Evolutionary conservation across 2,329 filamentous ascomycete genomes (phyloP).

Genomic region (Moelleriella libera): DNA sequence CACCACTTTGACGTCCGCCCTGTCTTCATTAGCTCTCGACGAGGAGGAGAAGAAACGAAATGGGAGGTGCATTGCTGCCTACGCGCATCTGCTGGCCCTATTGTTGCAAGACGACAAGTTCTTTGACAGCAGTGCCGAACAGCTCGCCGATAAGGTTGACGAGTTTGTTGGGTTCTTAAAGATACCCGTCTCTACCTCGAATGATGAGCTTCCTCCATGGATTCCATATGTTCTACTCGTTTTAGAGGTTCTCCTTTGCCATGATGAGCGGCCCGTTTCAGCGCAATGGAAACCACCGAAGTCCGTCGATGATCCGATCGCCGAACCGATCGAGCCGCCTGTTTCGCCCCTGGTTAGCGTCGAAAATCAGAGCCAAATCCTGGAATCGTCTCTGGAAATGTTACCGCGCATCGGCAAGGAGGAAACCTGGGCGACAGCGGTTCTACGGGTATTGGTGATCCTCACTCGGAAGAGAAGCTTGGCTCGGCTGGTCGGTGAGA

Average conservation of each 20-base stretch:
- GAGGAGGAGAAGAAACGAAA: conserved; percentile 52
- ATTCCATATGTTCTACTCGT: conserved; percentile 82
- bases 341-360: conserved; percentile 40
- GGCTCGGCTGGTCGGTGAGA: conserved; percentile 67
- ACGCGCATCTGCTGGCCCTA: conserved; percentile 80
- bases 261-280: conserved; percentile 69
- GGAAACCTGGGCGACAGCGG: conserved; percentile 67
- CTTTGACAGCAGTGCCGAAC: conserved; percentile 61
- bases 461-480: conserved; percentile 67
- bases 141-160: conserved; percentile 62
- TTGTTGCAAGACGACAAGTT: conserved; percentile 74
- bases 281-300: conserved; percentile 53
- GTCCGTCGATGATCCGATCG: conserved; percentile 31
- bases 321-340: conserved; percentile 44
- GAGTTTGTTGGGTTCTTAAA: conserved; percentile 70
- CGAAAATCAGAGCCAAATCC: conserved; percentile 54
- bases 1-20: conserved; percentile 66
- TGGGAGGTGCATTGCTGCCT: conserved; percentile 58
- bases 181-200: conserved; percentile 47
- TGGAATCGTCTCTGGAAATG: conserved; percentile 68
- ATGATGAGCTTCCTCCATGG: conserved; percentile 80
- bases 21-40: conserved; percentile 54
- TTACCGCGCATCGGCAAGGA: conserved; percentile 82
- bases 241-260: conserved; percentile 76
- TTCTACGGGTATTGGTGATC: conserved; percentile 73